Base-by-base conservation (phyloP, 768 basidiomycete genomes). In the Fibroporia radiculosa region DNA sequence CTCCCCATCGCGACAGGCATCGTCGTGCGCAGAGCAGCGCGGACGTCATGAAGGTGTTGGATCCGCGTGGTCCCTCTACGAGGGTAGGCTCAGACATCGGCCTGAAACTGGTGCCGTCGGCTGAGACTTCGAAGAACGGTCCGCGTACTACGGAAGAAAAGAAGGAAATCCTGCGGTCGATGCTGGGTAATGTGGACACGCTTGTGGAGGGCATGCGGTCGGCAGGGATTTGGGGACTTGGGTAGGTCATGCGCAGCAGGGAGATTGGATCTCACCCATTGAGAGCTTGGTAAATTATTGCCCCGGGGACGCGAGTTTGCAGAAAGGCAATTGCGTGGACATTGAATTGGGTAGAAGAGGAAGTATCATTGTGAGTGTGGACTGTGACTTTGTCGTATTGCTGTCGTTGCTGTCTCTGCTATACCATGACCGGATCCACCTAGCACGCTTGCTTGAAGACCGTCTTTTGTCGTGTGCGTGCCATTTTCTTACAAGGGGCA, bases 181-280 rank as follows among this genome's bases (percentile, higher is more conserved):
- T 92, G 78, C 63, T 95, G 34, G 91, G 89, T 3, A 93, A 95
- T 59, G 92, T 95, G 2, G 92, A 93, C 59, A 84, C 86, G 24
- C 71, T 95, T 8, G 88, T 95, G 4, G 88, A 90, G 50, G 83
- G 90, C 0, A 85, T 95, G 26, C 71, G 83, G 49, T 85, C 81
- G 62, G 88, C 87, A 0, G 89, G 90, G 0, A 80, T 93, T 44
- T 93, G 88, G 88, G 89, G 91, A 5, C 61, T 90, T 45, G 78
- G 63, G 26, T 75, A 42, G 43, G 20, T 2, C 22, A 10, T 25
- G 25, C 34, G 34, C 34, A 35, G 34, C 34, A 35, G 34, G 16
- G 10, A 35, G 34, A 12, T 8, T 8, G 34, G n/a, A n/a, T n/a
- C n/a, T n/a, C n/a, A n/a, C n/a, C n/a, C n/a, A n/a, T n/a, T n/a